A percentile compares a stretch with the other conserved stretches of the same genome.
Evolutionary conservation across 805 yeast genomes (phyloP).

Genomic region (Yamadazyma akitaensis): DNA sequence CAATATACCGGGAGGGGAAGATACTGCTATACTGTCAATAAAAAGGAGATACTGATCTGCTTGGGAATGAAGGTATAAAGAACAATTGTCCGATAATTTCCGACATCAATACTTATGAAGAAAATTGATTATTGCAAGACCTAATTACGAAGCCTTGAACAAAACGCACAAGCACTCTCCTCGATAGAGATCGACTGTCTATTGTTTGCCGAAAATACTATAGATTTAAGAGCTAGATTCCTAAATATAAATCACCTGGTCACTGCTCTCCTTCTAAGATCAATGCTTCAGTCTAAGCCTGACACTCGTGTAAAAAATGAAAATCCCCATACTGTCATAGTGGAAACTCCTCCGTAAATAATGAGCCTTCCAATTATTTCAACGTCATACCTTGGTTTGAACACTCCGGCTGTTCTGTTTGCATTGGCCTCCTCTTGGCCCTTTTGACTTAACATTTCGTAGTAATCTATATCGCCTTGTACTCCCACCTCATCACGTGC

Average conservation of each 20-base stretch:
- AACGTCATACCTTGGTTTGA: constrained; percentile 62
- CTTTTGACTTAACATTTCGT: constrained; percentile 38
- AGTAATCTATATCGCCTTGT: constrained; percentile 38
- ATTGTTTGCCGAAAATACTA: too few species aligned
- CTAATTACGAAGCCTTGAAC: too few species aligned
- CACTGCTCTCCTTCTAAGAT: background rate
- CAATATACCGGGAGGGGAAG: too few species aligned
- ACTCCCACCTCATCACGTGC: constrained; percentile 34
- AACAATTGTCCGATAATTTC: too few species aligned
- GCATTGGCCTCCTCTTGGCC: background rate
- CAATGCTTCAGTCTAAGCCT: background rate
- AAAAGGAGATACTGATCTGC: too few species aligned
- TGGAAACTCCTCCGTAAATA: constrained; percentile 79
- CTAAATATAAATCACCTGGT: background rate
- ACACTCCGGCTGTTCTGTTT: constrained; percentile 39
- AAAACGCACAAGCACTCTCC: too few species aligned
- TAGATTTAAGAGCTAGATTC: too few species aligned
- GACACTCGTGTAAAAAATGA: constrained; percentile 20
- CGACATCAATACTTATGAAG: too few species aligned
- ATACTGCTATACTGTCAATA: too few species aligned
- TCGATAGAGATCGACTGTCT: too few species aligned
- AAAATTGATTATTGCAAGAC: too few species aligned
- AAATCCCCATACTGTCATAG: constrained; percentile 48
- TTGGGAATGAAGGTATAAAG: too few species aligned
- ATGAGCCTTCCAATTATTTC: constrained; percentile 74